A percentile compares a stretch with the other conserved stretches of the same genome.
Evolutionary conservation across 2,329 filamentous ascomycete species (phyloP).

Genomic region (Celoporthe dispersa): DNA sequence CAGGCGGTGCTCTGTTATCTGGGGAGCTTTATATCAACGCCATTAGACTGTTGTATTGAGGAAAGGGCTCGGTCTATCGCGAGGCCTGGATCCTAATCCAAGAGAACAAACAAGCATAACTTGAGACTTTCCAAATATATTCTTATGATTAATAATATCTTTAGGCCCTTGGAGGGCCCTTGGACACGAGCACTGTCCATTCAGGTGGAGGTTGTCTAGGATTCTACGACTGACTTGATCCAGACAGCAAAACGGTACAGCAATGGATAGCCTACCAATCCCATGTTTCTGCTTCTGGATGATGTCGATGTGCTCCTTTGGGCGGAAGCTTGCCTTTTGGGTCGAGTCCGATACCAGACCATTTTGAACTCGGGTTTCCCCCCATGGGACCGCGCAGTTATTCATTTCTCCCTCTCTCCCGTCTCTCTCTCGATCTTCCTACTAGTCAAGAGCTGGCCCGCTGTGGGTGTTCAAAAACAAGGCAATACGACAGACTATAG

Average conservation of each 20-base stretch:
- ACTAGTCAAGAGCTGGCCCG: background rate
- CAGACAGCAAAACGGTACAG: background rate
- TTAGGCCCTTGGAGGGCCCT: background rate
- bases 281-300: background rate
- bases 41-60: constrained; percentile 2
- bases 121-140: background rate
- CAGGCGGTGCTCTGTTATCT: background rate
- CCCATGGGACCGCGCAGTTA: background rate
- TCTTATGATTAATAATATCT: background rate
- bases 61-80: background rate
- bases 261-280: background rate
- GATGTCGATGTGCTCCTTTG: background rate
- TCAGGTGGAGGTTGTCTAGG: background rate
- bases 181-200: background rate
- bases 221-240: background rate
- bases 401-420: background rate
- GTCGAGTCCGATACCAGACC: background rate
- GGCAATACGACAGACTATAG: background rate
- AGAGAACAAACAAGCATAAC: no score
- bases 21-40: constrained; percentile 3
- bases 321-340: background rate
- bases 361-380: background rate
- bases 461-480: background rate
- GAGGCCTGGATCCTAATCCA: background rate
- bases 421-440: background rate